phyloP scores from a whole-genome alignment of 192 early-diverging fungal genomes.

The Mycoemilia scoparia region DNA sequence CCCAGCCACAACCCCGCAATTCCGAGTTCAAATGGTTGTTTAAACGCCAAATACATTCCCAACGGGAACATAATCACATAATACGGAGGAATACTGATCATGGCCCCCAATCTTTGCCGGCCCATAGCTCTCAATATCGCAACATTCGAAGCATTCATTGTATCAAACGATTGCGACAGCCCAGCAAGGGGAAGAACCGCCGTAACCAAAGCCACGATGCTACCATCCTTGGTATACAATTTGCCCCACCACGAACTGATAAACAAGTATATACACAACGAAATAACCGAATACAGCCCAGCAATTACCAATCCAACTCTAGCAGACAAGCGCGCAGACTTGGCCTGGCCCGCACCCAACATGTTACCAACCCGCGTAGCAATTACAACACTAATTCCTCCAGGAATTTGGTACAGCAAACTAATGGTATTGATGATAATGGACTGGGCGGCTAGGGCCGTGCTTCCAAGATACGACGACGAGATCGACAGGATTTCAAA shows the following conservation, averaged over 20 bases:
- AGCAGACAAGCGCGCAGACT: constrained; percentile 30
- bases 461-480: constrained; percentile 36
- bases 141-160: constrained; percentile 36
- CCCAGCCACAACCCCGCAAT: constrained; percentile 46
- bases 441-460: constrained; percentile 35
- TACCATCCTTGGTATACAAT: constrained; percentile 23
- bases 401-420: constrained; percentile 31
- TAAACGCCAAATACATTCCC: constrained; percentile 24
- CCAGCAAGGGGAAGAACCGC: constrained; percentile 12
- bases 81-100: constrained; percentile 25
- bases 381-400: constrained; percentile 34
- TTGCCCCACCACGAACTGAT: constrained; percentile 37
- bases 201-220: constrained; percentile 11
- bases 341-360: constrained; percentile 18
- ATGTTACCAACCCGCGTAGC: constrained; percentile 37
- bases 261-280: constrained; percentile 15
- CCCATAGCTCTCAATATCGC: constrained; percentile 34
- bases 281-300: constrained; percentile 31
- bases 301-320: constrained; percentile 12
- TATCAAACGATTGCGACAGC: constrained; percentile 28
- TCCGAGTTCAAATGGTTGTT: constrained; percentile 28
- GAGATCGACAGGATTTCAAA: constrained; percentile 27
- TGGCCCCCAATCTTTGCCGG: constrained; percentile 29
- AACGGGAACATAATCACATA: constrained; percentile 29
- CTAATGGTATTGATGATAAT: constrained; percentile 35